phyloP scores from a whole-genome alignment of 805 yeast genomes.

The Yarrowia sp. region DNA sequence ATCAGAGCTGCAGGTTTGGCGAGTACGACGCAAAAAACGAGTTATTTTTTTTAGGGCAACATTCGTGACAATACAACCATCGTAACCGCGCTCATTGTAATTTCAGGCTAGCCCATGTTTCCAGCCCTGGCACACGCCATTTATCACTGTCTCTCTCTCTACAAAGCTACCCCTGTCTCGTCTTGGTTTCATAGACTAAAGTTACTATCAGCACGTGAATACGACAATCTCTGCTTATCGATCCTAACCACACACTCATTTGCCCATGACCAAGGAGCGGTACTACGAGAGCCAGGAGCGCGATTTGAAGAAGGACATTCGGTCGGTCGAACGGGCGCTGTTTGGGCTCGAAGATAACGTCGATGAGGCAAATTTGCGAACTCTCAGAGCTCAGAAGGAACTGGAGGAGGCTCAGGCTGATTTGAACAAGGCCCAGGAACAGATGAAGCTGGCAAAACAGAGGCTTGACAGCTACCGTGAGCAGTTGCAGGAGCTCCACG shows the following conservation, averaged over 20 bases:
- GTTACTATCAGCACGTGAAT: constrained; percentile 36
- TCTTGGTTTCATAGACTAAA: constrained; percentile 37
- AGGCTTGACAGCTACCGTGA: constrained; percentile 1
- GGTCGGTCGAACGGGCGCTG: not conserved
- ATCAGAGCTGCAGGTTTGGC: no score
- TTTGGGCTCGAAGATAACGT: constrained; percentile 14
- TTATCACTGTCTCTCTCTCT: not conserved
- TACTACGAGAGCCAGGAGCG: constrained; percentile 30
- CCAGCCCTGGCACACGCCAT: no score
- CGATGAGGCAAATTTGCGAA: constrained; percentile 1
- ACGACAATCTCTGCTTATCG: constrained; percentile 21
- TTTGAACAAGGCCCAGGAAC: not conserved
- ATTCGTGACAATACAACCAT: no score
- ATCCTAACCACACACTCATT: not conserved
- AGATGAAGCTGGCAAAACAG: constrained; percentile 7
- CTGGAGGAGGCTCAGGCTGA: constrained; percentile 22
- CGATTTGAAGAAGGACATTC: constrained; percentile 19
- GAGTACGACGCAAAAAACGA: no score
- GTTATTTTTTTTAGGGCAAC: no score
- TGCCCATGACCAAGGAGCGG: constrained; percentile 19
- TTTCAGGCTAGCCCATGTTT: no score
- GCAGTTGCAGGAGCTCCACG: constrained; percentile 5
- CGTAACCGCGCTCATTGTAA: no score
- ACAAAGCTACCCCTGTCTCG: constrained; percentile 38
- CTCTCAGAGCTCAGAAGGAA: constrained; percentile 10